Percentiles rank a stretch among this genome's conserved stretches.
Evolutionary conservation across 352 stramenopile genomes (phyloP).

Genomic region (Phytophthora hybrid): DNA sequence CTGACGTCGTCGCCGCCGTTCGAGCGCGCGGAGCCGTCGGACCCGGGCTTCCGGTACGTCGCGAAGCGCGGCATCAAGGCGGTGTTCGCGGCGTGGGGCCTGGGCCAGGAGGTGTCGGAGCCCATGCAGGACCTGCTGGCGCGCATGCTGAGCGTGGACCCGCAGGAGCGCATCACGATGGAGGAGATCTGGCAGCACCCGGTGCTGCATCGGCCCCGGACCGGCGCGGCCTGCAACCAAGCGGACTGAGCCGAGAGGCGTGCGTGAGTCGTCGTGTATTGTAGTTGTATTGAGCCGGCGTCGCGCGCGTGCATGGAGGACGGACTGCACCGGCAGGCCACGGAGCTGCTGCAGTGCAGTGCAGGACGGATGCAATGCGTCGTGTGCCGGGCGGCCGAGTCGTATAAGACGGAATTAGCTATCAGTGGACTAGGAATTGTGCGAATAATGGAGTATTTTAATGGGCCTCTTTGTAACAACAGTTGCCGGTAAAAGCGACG

Average conservation of each 20-base stretch:
- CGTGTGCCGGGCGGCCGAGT: constrained; percentile 1
- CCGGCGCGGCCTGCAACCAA: background rate
- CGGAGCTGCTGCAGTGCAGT: too few species aligned
- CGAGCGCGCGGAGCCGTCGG: constrained; percentile 83
- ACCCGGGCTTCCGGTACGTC: constrained; percentile 91
- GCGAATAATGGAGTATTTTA: constrained; percentile 24
- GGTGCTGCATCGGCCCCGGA: constrained; percentile 42
- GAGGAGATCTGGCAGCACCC: constrained; percentile 73
- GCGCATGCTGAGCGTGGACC: constrained; percentile 74
- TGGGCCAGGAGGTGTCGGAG: constrained; percentile 53
- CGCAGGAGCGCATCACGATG: constrained; percentile 61
- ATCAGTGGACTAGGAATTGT: constrained; percentile 22
- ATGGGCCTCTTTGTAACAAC: background rate
- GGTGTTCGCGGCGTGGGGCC: constrained; percentile 76
- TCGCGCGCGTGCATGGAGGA: background rate
- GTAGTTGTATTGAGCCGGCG: constrained; percentile 11
- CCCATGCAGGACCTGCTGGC: constrained; percentile 78
- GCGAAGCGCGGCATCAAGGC: constrained; percentile 74
- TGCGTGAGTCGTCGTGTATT: constrained; percentile 9
- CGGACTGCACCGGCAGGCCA: background rate
- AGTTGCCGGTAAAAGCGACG: too few species aligned
- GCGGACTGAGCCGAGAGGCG: background rate
- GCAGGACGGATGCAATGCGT: too few species aligned
- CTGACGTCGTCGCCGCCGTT: constrained; percentile 94
- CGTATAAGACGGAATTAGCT: constrained; percentile 26